phyloP scores from a whole-genome alignment of 331 rosid genomes.

The Phaseolus coccineus region DNA sequence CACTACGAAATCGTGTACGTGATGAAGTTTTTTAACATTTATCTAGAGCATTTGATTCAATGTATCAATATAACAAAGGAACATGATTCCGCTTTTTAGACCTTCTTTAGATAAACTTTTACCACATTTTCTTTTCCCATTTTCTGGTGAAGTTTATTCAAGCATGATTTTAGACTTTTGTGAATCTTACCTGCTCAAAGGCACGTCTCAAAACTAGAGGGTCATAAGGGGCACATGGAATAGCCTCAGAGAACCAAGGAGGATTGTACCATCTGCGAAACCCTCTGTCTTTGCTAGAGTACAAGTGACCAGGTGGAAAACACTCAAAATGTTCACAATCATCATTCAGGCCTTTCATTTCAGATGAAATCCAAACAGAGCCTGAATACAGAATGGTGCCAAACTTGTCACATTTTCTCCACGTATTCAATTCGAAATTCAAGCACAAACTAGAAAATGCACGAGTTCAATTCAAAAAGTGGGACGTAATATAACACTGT shows the following conservation, averaged over 20 bases:
- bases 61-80: background rate
- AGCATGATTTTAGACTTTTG: background rate
- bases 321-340: conserved; percentile 89
- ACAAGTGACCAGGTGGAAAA: conserved; percentile 93
- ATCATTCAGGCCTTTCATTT: conserved; percentile 83
- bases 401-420: background rate
- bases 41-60: background rate
- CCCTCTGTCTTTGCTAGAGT: conserved; percentile 82
- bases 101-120: too few relatives aligned
- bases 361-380: conserved; percentile 92
- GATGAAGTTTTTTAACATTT: background rate
- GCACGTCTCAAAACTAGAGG: conserved; percentile 77
- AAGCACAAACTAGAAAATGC: background rate
- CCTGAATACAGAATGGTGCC: conserved; percentile 53
- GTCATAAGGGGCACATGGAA: conserved; percentile 90
- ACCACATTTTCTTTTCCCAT: too few relatives aligned
- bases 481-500: background rate
- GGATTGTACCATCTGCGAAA: conserved; percentile 91
- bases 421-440: background rate
- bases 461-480: conserved; percentile 19
- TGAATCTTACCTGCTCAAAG: conserved; percentile 72
- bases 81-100: background rate
- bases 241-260: conserved; percentile 83
- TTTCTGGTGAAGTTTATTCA: background rate
- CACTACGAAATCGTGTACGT: background rate